phyloP scores from a whole-genome alignment of 805 yeast species.

The Barnettozyma wickerhamii region DNA sequence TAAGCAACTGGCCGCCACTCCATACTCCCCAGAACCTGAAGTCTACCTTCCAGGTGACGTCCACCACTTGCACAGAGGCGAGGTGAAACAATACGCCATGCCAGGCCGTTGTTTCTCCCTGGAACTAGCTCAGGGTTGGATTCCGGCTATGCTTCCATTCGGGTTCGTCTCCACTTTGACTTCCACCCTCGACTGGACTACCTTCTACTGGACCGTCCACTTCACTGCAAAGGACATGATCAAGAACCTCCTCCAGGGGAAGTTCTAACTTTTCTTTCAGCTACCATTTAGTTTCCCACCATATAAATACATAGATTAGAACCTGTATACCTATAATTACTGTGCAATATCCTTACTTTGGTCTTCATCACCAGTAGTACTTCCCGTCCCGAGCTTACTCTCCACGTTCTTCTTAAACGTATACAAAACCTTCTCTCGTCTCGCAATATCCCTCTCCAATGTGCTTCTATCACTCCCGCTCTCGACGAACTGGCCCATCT shows the following conservation, averaged over 20 bases:
- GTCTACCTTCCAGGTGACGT: constrained; percentile 84
- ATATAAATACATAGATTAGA: no score
- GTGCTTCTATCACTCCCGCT: constrained; percentile 5
- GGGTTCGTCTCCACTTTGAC: constrained; percentile 79
- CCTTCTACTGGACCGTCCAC: constrained; percentile 64
- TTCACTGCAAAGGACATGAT: constrained; percentile 79
- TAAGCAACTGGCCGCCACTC: constrained; percentile 66
- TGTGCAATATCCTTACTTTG: no score
- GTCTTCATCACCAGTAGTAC: background rate
- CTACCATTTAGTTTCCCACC: background rate
- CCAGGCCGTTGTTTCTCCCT: constrained; percentile 79
- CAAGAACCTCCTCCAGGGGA: constrained; percentile 61
- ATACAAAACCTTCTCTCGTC: background rate
- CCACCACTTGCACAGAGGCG: constrained; percentile 73
- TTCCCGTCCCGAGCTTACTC: background rate
- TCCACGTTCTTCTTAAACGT: constrained; percentile 4
- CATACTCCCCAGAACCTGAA: constrained; percentile 60
- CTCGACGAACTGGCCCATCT: constrained; percentile 5
- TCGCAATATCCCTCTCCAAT: constrained; percentile 2
- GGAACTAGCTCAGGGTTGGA: constrained; percentile 98
- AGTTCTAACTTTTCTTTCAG: no score
- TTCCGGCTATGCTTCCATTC: constrained; percentile 96
- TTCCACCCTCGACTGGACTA: constrained; percentile 74
- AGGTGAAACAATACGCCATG: constrained; percentile 82
- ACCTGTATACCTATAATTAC: no score